Base-by-base conservation (phyloP, 371 early-diverging fungal genomes). In the Actinomucor elegans region DNA sequence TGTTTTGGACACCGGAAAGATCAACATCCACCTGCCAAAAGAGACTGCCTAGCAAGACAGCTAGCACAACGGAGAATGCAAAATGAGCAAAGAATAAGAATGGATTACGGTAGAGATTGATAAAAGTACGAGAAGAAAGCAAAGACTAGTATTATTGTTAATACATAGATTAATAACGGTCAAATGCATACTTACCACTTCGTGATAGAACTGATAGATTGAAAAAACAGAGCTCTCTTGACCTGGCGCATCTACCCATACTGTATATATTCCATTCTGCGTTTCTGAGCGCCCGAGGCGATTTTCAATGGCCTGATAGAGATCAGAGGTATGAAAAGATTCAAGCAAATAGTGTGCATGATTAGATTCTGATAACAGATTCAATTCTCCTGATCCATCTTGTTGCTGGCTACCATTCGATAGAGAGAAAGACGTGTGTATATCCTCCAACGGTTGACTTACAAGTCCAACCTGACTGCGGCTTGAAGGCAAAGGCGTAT, bases 1-100 rank as follows among this genome's bases (percentile, higher is more conserved):
- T 75, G 59, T 93, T 93, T 65, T 93, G 92, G 46, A 91, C 87
- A 27, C 94, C 91, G 0, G 88, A 81, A 2, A 95, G 67, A 49
- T 91, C 85, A 50, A 83, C 80, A 35, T 87, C 85, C 3, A 93
- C 84, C 49, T 90, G 84, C 79, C 84, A 94, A 57, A 87, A 94
- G 24, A 93, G 59, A 2, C 80, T 64, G 7, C 95, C 95, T 11
- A 87, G 78, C 37, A 92, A 67, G 0, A 87, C 51, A 11, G 74
- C 77, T 12, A 73, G 34, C 0, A 64, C 15, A 18, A 67, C 38
- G 5, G 77, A 70, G 31, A 73, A 70, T 2, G 36, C 59, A 47
- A 66, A 55, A 42, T 73, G 77, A 0, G 73, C 74, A 51, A 73
- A 67, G 38, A 77, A 77, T 5, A 77, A 48, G 17, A 73, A 71